Conservation (phyloP, 129 eudicot species). For the Artemisia tridentata region DNA sequence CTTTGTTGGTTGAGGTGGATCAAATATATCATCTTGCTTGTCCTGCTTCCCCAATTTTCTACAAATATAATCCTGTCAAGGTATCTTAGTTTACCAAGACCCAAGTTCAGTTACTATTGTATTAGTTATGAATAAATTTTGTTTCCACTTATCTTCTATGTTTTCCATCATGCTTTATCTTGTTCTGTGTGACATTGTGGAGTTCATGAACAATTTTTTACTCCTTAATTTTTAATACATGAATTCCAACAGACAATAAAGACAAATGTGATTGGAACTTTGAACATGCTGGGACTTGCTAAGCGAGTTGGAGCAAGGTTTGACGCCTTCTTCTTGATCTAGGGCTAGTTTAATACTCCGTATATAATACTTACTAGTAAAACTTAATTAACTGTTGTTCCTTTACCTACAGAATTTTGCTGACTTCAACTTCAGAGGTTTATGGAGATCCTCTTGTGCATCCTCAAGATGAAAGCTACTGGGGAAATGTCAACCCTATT, state of each 20-base stretch:
- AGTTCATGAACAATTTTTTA: constrained; percentile 3
- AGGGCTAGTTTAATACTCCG: no score
- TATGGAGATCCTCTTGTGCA: constrained; percentile 93
- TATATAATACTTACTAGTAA: no score
- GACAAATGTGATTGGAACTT: constrained; percentile 87
- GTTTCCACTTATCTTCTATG: not conserved
- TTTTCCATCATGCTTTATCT: constrained; percentile 2
- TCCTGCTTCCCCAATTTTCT: constrained; percentile 79
- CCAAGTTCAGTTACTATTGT: constrained; percentile 3
- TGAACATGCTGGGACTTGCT: constrained; percentile 94
- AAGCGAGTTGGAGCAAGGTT: constrained; percentile 92
- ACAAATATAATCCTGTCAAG: constrained; percentile 88
- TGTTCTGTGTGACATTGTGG: not conserved
- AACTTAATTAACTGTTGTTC: not conserved
- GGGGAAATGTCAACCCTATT: constrained; percentile 97
- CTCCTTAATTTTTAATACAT: constrained; percentile 3
- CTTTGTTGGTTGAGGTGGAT: constrained; percentile 74
- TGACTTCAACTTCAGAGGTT: constrained; percentile 92
- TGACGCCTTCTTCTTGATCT: constrained; percentile 2
- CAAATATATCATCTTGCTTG: constrained; percentile 89
- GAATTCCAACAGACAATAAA: constrained; percentile 64
- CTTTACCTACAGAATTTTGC: constrained; percentile 55
- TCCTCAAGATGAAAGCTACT: constrained; percentile 84
- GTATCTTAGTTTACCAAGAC: constrained; percentile 29
- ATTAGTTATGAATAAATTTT: not conserved